A percentile compares a stretch with the other conserved stretches of the same genome.
Evolutionary conservation across 1,284 basidiomycete genomes (phyloP).

Genomic region (Sporisorium sorghi): DNA sequence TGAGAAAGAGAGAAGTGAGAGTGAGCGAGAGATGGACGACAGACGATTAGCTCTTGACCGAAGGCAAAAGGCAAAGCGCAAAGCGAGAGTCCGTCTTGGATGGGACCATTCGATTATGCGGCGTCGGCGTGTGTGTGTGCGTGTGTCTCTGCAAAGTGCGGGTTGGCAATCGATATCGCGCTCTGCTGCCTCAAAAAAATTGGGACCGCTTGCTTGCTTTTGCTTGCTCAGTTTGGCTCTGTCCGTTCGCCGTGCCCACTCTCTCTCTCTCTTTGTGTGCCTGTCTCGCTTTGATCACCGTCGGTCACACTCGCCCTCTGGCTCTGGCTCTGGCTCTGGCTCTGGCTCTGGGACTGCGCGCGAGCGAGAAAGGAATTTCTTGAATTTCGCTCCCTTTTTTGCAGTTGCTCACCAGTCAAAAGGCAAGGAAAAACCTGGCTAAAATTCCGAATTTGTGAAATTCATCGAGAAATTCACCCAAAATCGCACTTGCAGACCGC

Average conservation of each 20-base stretch:
- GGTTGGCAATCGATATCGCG: conserved; percentile 1
- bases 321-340: no score
- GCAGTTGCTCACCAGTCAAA: conserved; percentile 1
- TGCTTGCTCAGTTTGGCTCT: conserved; percentile 4
- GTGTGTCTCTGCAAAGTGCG: no score
- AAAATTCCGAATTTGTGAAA: not conserved
- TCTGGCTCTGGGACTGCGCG: not conserved
- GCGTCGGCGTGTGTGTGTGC: conserved; percentile 8
- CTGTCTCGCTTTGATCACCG: conserved; percentile 11
- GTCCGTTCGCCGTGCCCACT: not conserved
- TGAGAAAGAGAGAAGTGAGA: not conserved
- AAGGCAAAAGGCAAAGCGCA: conserved; percentile 2
- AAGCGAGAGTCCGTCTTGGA: conserved; percentile 13
- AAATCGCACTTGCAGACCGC: not conserved
- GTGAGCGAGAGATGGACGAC: not conserved
- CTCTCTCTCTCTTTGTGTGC: not conserved
- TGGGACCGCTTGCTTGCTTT: not conserved
- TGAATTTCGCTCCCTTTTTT: not conserved
- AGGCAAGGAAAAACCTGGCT: not conserved
- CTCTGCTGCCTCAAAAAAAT: conserved; percentile 3
- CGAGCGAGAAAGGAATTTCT: conserved; percentile 1
- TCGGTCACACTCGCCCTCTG: no score
- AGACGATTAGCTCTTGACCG: conserved; percentile 7
- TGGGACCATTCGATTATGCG: conserved; percentile 11
- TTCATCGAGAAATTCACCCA: not conserved